Evolutionary conservation across 2,329 filamentous ascomycete genomes (phyloP).

Genomic region (Colletotrichum coccodes): DNA sequence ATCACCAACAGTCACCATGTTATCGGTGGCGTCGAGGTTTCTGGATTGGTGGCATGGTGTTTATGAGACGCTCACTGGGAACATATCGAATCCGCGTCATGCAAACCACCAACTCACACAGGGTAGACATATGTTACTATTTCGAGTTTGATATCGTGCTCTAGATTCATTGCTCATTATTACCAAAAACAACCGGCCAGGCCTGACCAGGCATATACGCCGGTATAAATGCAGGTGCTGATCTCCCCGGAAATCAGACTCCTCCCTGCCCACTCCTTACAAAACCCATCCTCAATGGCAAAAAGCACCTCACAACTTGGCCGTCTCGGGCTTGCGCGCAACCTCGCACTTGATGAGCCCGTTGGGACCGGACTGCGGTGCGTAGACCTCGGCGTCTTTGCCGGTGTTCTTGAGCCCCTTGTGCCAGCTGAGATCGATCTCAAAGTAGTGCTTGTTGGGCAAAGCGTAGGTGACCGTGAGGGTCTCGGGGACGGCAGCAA

Average conservation of each 20-base stretch:
- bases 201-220: slow-evolving; percentile 17
- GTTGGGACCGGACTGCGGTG: slow-evolving; percentile 91
- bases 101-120: not conserved
- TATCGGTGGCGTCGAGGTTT: no score
- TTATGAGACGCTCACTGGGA: no score
- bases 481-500: slow-evolving; percentile 78
- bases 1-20: no score
- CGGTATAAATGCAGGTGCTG: slow-evolving; percentile 18
- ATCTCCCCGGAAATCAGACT: not conserved
- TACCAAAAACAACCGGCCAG: slow-evolving; percentile 11
- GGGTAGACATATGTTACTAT: not conserved
- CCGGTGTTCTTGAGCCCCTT: slow-evolving; percentile 95
- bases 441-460: slow-evolving; percentile 99
- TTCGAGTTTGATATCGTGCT: not conserved
- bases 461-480: slow-evolving; percentile 82
- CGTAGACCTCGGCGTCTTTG: slow-evolving; percentile 94
- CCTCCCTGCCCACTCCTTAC: not conserved
- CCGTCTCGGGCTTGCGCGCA: slow-evolving; percentile 55
- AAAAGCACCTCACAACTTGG: slow-evolving; percentile 12
- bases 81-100: not conserved
- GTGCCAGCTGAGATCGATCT: slow-evolving; percentile 97
- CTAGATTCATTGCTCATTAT: slow-evolving; percentile 29
- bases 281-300: not conserved
- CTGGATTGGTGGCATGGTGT: not conserved
- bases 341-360: slow-evolving; percentile 96